Percentiles rank a stretch among this genome's conserved stretches.
These are phyloP conservation scores for Penicillium vulpinum DNA, from an alignment of 2,329 filamentous ascomycete species.

Conservation along the genomic window DNA sequence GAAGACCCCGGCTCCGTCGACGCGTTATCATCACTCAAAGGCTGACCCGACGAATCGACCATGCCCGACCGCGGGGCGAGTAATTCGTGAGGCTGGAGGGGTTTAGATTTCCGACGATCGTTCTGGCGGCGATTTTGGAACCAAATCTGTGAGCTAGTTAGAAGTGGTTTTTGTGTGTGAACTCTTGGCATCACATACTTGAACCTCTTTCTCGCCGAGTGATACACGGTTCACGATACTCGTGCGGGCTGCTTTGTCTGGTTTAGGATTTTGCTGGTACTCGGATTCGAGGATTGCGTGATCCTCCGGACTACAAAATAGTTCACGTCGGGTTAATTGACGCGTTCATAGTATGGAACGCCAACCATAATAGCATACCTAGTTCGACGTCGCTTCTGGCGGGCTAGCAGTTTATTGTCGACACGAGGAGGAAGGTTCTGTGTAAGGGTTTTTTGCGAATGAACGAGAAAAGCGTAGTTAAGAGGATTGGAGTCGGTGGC, in stretches of 20 bases:
- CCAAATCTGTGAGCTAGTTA: slow-evolving; percentile 70
- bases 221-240: slow-evolving; percentile 82
- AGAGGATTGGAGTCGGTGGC: slow-evolving; percentile 35
- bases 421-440: slow-evolving; percentile 58
- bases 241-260: slow-evolving; percentile 83
- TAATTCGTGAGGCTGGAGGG: slow-evolving; percentile 75
- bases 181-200: slow-evolving; percentile 61
- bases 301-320: slow-evolving; percentile 69
- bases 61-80: slow-evolving; percentile 42
- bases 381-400: slow-evolving; percentile 62
- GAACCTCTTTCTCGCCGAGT: slow-evolving; percentile 92
- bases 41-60: slow-evolving; percentile 30
- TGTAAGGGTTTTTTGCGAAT: slow-evolving; percentile 58
- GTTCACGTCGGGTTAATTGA: slow-evolving; percentile 15
- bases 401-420: slow-evolving; percentile 60
- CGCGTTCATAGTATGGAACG: slow-evolving; percentile 16
- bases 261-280: slow-evolving; percentile 82
- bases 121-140: slow-evolving; percentile 96
- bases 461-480: slow-evolving; percentile 59
- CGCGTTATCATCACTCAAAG: slow-evolving; percentile 31
- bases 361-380: slow-evolving; percentile 48
- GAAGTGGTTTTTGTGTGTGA: slow-evolving; percentile 29
- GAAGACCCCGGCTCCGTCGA: slow-evolving; percentile 30
- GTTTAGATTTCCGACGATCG: slow-evolving; percentile 83
- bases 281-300: slow-evolving; percentile 84